Evolutionary conservation across 2,329 filamentous ascomycete genomes (phyloP), one percentile per base, ranked within the genome.

Genomic region (Ambrosiella beaveri): DNA sequence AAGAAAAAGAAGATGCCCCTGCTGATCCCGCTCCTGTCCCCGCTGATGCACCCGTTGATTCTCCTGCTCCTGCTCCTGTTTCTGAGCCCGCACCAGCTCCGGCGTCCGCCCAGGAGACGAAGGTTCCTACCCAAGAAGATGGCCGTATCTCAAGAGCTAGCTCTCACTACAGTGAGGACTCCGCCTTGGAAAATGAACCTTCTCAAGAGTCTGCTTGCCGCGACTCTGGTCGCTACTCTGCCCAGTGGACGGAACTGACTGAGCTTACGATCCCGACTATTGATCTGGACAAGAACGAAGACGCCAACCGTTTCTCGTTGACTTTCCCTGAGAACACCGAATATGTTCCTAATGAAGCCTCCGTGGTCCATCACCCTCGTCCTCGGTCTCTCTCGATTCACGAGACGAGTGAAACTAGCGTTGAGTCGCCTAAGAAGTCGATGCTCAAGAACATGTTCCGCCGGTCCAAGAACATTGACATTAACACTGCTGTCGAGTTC

Each of bases 201-300:
- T 55, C 56, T 12, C 56, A 57, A 11, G 56, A 55, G 27, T 55
- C 56, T n/a, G 52, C 27, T 37, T 60, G 52, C 52, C 40, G 53
- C 17, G 40, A 57, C 17, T 59, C 58, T 27, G 58, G 58, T 9
- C 58, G 58, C 40, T 57, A 57, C 41, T 60, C 59, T 1, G 59
- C 56, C 17, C 56, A 60, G 40, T 60, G 59, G 59, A 60, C 59
- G 6, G 59, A 60, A 44, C 44, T 58, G 17, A 60, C 59, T 37
- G 59, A 60, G 40, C 55, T 60, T 17, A 60, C 59, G 15, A 58
- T 60, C 44, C 59, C 59, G 3, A 49, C 56, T 51, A 57, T 40
- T 38, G 59, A 60, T 44, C 27, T 58, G 44, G 59, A 60, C 38
- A 60, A 60, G 52, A 55, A 58, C 39, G 52, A 57, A 7, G 59